Evolutionary conservation across 1,139 yeast species (phyloP).

Genomic region (Blastobotrys ciferrii): DNA sequence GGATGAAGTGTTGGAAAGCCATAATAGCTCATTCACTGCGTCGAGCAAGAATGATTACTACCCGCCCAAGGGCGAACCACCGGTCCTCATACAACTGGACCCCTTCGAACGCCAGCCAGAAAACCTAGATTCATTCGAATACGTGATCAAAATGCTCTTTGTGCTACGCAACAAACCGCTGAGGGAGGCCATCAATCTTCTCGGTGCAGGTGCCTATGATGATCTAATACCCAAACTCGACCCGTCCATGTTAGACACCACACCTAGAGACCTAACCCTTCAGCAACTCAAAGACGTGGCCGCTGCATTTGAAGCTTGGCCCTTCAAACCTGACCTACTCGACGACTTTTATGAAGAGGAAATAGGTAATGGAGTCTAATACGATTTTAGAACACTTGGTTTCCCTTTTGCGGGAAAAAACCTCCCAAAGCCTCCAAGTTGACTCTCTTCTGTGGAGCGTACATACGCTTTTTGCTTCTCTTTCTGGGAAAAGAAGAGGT

Average conservation of each 20-base stretch:
- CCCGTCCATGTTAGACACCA: slow-evolving; percentile 44
- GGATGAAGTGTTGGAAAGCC: slow-evolving; percentile 6
- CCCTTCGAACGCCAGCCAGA: slow-evolving; percentile 32
- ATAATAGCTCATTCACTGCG: neutral
- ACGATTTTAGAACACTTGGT: no score
- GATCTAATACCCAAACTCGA: slow-evolving; percentile 52
- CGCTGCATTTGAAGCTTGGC: slow-evolving; percentile 66
- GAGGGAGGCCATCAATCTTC: slow-evolving; percentile 46
- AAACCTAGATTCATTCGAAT: slow-evolving; percentile 60
- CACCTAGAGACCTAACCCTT: slow-evolving; percentile 49
- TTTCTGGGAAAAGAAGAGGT: no score
- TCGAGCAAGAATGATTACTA: slow-evolving; percentile 12
- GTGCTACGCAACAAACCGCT: slow-evolving; percentile 52
- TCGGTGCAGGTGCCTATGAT: slow-evolving; percentile 77
- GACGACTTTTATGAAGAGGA: slow-evolving; percentile 42
- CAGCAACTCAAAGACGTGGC: slow-evolving; percentile 56
- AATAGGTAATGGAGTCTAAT: neutral
- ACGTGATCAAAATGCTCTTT: slow-evolving; percentile 63
- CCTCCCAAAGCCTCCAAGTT: no score
- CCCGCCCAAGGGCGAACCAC: slow-evolving; percentile 13
- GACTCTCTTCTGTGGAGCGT: no score
- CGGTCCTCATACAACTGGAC: slow-evolving; percentile 30
- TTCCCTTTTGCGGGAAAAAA: no score
- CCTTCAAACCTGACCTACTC: slow-evolving; percentile 70
- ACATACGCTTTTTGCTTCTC: no score